Percentiles rank a stretch among this genome's conserved stretches.
These are phyloP conservation scores for Paecilomyces formosus DNA, from an alignment of 2,329 filamentous ascomycete species.

Conservation along the genomic window DNA sequence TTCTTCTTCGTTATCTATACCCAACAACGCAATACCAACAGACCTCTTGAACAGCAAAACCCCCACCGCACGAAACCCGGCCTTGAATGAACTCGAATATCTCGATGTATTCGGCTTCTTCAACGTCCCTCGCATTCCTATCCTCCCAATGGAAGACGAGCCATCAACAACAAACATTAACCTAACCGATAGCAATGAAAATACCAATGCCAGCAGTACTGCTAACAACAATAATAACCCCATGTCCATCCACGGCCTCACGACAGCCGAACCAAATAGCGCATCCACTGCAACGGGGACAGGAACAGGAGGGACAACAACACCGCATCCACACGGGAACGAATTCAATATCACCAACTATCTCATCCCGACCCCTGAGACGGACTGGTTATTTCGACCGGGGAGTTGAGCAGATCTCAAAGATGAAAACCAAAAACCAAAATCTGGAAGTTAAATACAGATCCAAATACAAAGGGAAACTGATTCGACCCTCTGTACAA, in stretches of 20 bases:
- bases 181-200: constrained; percentile 9
- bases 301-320: constrained; percentile 4
- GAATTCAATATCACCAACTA: constrained; percentile 41
- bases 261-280: constrained; percentile 11
- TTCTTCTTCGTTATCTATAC: constrained; percentile 26
- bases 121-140: constrained; percentile 70
- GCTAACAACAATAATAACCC: constrained; percentile 20
- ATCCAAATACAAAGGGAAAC: too few species aligned
- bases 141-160: constrained; percentile 17
- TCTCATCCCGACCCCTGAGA: constrained; percentile 38
- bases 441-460: too few species aligned
- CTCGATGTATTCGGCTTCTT: constrained; percentile 93
- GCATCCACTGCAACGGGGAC: constrained; percentile 8
- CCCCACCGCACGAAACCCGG: constrained; percentile 57
- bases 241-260: constrained; percentile 30
- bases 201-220: constrained; percentile 13
- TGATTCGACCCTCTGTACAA: too few species aligned
- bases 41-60: constrained; percentile 9
- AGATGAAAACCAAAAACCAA: too few species aligned
- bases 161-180: constrained; percentile 10
- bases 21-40: constrained; percentile 15
- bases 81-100: constrained; percentile 78
- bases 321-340: constrained; percentile 11
- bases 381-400: constrained; percentile 36
- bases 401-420: too few species aligned